phyloP scores from a whole-genome alignment of 2,329 filamentous ascomycete species.

The Podosphaera xanthii region DNA sequence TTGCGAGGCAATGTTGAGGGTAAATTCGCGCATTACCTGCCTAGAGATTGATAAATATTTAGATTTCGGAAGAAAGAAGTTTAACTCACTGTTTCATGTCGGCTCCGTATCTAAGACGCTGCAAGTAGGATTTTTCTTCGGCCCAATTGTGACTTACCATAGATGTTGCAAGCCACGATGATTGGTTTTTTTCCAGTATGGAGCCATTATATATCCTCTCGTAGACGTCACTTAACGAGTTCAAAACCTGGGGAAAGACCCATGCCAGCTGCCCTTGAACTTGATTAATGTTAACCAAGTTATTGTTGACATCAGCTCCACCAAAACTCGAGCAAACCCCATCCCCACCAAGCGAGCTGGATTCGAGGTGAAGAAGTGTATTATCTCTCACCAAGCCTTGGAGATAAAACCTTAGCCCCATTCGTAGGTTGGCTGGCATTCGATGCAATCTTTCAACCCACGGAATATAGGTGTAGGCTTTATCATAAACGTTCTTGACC shows the following conservation, averaged over 20 bases:
- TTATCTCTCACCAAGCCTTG: background rate
- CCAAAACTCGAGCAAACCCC: background rate
- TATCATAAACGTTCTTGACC: background rate
- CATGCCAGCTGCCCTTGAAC: background rate
- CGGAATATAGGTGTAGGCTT: background rate
- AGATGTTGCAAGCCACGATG: background rate
- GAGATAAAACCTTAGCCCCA: background rate
- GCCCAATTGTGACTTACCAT: background rate
- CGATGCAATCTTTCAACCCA: background rate
- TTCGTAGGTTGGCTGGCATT: background rate
- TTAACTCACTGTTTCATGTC: background rate
- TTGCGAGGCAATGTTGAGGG: slow-evolving; percentile 2
- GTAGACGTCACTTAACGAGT: background rate
- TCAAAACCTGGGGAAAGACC: background rate
- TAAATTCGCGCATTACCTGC: background rate
- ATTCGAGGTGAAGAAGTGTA: background rate
- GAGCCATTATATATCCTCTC: background rate
- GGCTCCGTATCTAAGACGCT: background rate
- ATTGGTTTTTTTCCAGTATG: background rate
- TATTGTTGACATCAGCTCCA: background rate
- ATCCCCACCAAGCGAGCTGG: background rate
- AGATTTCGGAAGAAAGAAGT: background rate
- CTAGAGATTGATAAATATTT: background rate
- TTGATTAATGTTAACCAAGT: background rate
- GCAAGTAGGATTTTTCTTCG: background rate